Percentiles rank a stretch among this genome's conserved stretches.
Evolutionary conservation across 2,329 filamentous ascomycete species (phyloP).

Genomic region (Zymoseptoria ardabiliae): DNA sequence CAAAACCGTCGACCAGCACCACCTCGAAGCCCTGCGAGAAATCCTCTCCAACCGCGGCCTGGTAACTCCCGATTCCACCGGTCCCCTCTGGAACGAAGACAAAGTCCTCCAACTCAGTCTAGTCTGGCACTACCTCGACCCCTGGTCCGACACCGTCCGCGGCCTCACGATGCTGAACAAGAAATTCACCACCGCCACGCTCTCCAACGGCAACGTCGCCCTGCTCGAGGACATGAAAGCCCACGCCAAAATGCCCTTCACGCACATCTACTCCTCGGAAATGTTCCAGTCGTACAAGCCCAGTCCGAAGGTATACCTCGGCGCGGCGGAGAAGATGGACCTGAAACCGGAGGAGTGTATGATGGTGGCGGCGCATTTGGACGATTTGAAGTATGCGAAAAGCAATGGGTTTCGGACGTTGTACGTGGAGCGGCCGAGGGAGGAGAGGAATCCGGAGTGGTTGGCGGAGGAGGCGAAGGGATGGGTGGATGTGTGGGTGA

Average conservation of each 20-base stretch:
- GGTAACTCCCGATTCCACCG: constrained; percentile 4
- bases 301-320: constrained; percentile 58
- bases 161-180: constrained; percentile 47
- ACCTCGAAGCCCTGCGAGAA: constrained; percentile 53
- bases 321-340: constrained; percentile 55
- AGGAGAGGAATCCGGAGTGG: constrained; percentile 55
- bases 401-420: constrained; percentile 59
- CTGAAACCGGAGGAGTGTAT: constrained; percentile 55
- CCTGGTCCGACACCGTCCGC: constrained; percentile 58
- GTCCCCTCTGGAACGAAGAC: constrained; percentile 48
- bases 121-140: constrained; percentile 64
- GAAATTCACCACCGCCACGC: constrained; percentile 53
- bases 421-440: constrained; percentile 61
- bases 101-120: constrained; percentile 42
- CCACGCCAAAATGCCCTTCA: constrained; percentile 55
- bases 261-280: constrained; percentile 57
- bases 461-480: constrained; percentile 45
- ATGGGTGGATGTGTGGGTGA: constrained; percentile 61
- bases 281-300: constrained; percentile 72
- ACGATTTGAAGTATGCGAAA: constrained; percentile 61
- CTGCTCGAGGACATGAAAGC: constrained; percentile 59
- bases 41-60: constrained; percentile 48
- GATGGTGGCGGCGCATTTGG: constrained; percentile 70
- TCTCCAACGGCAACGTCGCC: constrained; percentile 66
- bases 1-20: constrained; percentile 66